A percentile compares a stretch with the other conserved stretches of the same genome.
Evolutionary conservation across 768 basidiomycete genomes (phyloP).

Genomic region (Goffeauzyma gilvescens): DNA sequence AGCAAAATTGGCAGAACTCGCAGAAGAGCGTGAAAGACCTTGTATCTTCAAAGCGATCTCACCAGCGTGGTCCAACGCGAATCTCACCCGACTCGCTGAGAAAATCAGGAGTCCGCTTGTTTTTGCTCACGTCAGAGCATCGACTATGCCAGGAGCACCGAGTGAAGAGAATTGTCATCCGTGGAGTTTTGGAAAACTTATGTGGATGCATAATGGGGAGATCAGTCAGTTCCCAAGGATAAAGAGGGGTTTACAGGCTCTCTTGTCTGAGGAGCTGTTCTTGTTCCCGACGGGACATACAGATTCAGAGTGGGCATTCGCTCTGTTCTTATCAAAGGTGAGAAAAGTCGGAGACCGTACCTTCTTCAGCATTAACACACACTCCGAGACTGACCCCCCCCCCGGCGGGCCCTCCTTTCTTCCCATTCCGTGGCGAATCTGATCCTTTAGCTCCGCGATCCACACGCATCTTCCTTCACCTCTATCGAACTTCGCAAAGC

Average conservation of each 20-base stretch:
- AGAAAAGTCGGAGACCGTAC: neutral
- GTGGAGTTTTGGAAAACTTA: slow-evolving; percentile 73
- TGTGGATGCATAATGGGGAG: slow-evolving; percentile 93
- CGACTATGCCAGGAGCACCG: slow-evolving; percentile 40
- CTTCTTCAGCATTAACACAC: neutral
- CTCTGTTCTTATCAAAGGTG: slow-evolving; percentile 68
- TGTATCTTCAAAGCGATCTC: slow-evolving; percentile 82
- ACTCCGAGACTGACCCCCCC: no score
- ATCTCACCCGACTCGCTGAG: slow-evolving; percentile 79
- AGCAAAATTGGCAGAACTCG: slow-evolving; percentile 13
- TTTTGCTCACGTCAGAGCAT: slow-evolving; percentile 86
- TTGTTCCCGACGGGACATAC: slow-evolving; percentile 81
- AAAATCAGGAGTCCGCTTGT: slow-evolving; percentile 92
- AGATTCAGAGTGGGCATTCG: slow-evolving; percentile 96
- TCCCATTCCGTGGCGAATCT: no score
- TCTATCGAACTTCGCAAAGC: slow-evolving; percentile 54
- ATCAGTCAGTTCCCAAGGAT: slow-evolving; percentile 64
- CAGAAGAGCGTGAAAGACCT: slow-evolving; percentile 36
- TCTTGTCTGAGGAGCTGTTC: slow-evolving; percentile 65
- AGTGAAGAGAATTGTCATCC: slow-evolving; percentile 46
- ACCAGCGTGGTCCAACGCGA: slow-evolving; percentile 92
- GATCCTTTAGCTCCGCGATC: slow-evolving; percentile 55
- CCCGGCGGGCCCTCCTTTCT: neutral
- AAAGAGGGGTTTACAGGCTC: slow-evolving; percentile 59
- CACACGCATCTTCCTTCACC: slow-evolving; percentile 55